Base-by-base conservation (phyloP, 2,329 filamentous ascomycete genomes). In the Apiospora hydei region DNA sequence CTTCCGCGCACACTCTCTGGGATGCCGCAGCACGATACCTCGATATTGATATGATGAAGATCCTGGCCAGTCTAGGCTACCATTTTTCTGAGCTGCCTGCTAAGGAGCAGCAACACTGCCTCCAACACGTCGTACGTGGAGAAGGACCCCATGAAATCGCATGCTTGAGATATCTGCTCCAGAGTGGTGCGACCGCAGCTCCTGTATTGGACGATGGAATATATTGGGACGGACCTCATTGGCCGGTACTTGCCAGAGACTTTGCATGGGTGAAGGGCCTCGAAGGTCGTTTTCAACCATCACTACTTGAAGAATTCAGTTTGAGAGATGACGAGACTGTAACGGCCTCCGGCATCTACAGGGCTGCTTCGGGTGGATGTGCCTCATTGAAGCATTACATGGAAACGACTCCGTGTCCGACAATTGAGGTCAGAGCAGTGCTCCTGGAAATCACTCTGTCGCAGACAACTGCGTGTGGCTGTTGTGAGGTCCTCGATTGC, bases 61-160 rank as follows among this genome's bases (percentile, higher is more conserved):
- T 61, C 11, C n/a, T 61, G 16, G 30, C 1, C 30, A 10, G 11
- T 1, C 2, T 10, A 11, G 53, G 53, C 16, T n/a, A 11, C 18
- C 2, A 10, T 1, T 2, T 61, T 7, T n/a, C 53, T 11, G 30
- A 38, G 7, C 6, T 61, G 11, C 7, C 21, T 51, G 10, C 13
- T 11, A 11, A 2, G 4, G 8, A 8, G 7, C 47, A 51, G n/a
- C 21, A 51, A 51, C 0, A 24, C 8, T 13, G 3, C 47, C 21
- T 49, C 7, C 3, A 11, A 8, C 24, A 46, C 16, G 2, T 46
- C 21, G 7, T 6, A 4, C 4, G 14, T 16, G 2, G 13, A 16
- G 43, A 4, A 4, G 26, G 4, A 21, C 14, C 30, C 3, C 16
- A 34, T 0, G 0, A 21, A 4, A 7, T 3, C 5, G 4, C 8